Percentiles rank a stretch among this genome's conserved stretches.
Conservation (phyloP, 2,329 filamentous ascomycete genomes). For the Colletotrichum neosansevieriae region DNA sequence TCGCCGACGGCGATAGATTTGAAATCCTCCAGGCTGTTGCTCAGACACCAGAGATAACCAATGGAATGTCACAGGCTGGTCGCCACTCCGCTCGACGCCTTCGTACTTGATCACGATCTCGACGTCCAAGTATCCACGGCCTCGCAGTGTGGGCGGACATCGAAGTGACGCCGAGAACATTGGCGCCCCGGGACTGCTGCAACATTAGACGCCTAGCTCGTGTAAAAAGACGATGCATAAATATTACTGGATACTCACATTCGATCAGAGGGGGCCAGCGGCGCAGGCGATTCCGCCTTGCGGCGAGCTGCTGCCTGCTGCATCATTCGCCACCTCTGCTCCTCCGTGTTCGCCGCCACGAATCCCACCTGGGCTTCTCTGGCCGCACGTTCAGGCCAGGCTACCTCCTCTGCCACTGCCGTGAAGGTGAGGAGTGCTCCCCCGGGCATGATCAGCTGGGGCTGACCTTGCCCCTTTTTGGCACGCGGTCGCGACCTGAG, state of each 20-base stretch:
- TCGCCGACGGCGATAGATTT: neutral
- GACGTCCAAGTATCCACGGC: neutral
- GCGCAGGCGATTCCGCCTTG: neutral
- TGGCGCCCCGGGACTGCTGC: neutral
- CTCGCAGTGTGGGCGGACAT: neutral
- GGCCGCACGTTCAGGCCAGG: neutral
- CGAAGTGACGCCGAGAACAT: neutral
- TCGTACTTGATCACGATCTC: neutral
- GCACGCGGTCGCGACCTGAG: conserved; percentile 11
- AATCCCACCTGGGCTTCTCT: neutral
- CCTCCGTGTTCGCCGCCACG: neutral
- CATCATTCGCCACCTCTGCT: neutral
- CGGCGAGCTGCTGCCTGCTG: neutral
- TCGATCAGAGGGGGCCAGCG: neutral
- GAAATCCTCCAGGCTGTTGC: neutral
- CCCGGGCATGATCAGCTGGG: neutral
- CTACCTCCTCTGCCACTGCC: neutral
- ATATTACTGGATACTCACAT: neutral
- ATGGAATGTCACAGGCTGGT: neutral
- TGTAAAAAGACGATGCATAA: no score
- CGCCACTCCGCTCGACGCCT: neutral
- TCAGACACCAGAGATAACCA: neutral
- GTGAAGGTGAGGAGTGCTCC: neutral
- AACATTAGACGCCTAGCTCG: no score
- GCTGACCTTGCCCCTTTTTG: neutral